Evolutionary conservation across 176 grass and related monocot genomes (phyloP).

Genomic region (Eremochloa ophiuroides): DNA sequence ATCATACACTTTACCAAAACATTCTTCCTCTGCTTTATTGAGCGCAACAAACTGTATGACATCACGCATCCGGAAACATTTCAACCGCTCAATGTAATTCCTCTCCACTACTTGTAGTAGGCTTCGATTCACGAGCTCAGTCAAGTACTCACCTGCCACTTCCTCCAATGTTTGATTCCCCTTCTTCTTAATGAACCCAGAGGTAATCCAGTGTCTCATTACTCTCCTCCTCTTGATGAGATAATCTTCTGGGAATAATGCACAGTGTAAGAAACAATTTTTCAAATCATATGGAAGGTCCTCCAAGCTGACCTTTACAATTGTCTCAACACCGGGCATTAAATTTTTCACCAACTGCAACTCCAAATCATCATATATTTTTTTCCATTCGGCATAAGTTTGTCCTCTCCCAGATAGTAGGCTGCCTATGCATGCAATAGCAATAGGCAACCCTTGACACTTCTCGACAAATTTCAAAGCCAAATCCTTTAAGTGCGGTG

Average conservation of each 20-base stretch:
- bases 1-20: conserved; percentile 7
- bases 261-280: not conserved
- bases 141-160: conserved; percentile 28
- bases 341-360: too few relatives aligned
- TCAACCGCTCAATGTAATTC: not conserved
- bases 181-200: conserved; percentile 19
- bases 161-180: conserved; percentile 32
- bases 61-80: conserved; percentile 24
- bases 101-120: conserved; percentile 26
- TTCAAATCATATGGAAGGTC: not conserved
- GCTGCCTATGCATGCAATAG: too few relatives aligned
- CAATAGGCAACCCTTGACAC: too few relatives aligned
- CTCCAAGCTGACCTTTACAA: too few relatives aligned
- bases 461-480: conserved; percentile 4
- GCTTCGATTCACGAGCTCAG: conserved; percentile 26
- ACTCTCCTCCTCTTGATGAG: not conserved
- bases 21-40: not conserved
- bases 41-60: not conserved
- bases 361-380: too few relatives aligned
- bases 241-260: not conserved
- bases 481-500: not conserved
- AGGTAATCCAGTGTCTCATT: not conserved
- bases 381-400: too few relatives aligned
- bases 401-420: too few relatives aligned
- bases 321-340: too few relatives aligned